Conservation (phyloP, 169 alveolate species). For the Cryptosporidium baileyi region DNA sequence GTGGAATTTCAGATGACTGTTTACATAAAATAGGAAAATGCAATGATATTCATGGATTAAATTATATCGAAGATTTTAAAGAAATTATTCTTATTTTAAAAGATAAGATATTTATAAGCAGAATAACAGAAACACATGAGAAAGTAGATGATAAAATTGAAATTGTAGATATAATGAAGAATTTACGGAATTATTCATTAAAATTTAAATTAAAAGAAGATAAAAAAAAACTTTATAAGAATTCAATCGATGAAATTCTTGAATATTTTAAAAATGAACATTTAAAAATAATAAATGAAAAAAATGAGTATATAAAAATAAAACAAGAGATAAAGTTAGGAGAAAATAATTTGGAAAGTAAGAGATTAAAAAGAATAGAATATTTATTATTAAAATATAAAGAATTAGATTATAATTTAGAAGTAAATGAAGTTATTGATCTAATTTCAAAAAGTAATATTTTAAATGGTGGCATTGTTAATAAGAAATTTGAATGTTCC, state of each 20-base stretch:
- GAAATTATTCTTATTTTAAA: not conserved
- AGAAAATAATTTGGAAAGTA: constrained; percentile 2
- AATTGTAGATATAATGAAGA: not conserved
- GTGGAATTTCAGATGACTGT: constrained; percentile 61
- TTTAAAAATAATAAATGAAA: not conserved
- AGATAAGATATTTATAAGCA: not conserved
- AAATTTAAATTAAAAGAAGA: not conserved
- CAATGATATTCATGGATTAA: constrained; percentile 28
- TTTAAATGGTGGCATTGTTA: constrained; percentile 22
- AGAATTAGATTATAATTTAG: not conserved
- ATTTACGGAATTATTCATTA: not conserved
- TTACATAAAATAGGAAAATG: constrained; percentile 31
- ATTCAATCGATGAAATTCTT: not conserved
- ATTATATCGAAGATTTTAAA: not conserved
- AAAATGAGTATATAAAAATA: not conserved
- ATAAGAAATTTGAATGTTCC: not conserved
- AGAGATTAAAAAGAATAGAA: constrained; percentile 12
- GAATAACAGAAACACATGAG: not conserved
- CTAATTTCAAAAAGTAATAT: constrained; percentile 35
- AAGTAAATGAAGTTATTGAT: not conserved
- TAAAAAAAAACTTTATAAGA: not conserved
- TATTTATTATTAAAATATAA: not conserved
- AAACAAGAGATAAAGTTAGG: not conserved
- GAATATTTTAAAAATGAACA: not conserved
- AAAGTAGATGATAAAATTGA: not conserved